Base-by-base conservation (phyloP, 371 early-diverging fungal genomes). In the Mucor racemosus region DNA sequence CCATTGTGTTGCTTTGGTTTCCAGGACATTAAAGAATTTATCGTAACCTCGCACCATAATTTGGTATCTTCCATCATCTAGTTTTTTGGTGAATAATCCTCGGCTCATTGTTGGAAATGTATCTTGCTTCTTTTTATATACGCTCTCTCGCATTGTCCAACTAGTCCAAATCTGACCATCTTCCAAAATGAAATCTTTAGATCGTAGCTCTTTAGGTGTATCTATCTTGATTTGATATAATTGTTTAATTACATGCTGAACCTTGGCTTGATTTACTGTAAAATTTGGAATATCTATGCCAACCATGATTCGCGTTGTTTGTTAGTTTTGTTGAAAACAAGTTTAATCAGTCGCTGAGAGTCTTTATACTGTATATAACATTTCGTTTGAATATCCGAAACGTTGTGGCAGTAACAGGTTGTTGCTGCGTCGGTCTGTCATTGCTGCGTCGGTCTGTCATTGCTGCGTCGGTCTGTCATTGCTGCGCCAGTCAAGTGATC, bases 41-140 rank as follows among this genome's bases (percentile, higher is more conserved):
- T 98, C 91, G 77, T 98, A 98, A 7, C 98, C 98, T 33, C 98
- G 86, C 8, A 89, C 86, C 19, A 89, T 84, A 60, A 98, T 90
- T 10, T 75, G 66, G 58, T 85, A 76, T 10, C 72, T 42, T 19
- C 64, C 68, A 15, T 78, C 68, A 0, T 13, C 40, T 15, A 17
- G 5, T 15, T 48, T 55, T 39, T 75, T 65, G 1, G 94, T 90
- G 69, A 97, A 97, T 21, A 97, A 69, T 0, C 97, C 97, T 35
- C 97, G 86, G 5, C 95, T 94, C 68, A 85, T 76, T 14, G 91
- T 90, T 9, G 95, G 95, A 17, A 94, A 68, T 7, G 73, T 73
- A 7, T 73, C 78, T 1, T 77, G 74, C 9, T 79, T 77, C 68
- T 86, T 86, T 62, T 85, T 86, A 76, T 90, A 93, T 35, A 86